Evolutionary conservation across 1,139 yeast genomes (phyloP), one percentile per base, ranked within the genome.

Genomic region (Eremothecium coryli): DNA sequence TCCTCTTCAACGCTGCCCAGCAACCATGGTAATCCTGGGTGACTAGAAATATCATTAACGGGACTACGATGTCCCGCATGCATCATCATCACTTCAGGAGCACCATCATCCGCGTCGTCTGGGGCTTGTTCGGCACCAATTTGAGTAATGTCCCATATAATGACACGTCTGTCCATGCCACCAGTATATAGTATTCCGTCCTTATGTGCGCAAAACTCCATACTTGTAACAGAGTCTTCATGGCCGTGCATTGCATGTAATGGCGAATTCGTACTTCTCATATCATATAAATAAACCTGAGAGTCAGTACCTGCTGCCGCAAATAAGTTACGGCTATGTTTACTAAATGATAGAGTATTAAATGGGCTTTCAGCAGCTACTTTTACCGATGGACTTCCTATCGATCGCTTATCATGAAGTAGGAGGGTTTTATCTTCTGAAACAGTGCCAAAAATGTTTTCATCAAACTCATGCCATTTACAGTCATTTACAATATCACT

Each of bases 61-160:
- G 79, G 69, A 9, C 85, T 80, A 9, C 84, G 78, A 50, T 81
- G 93, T 12, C 93, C 93, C 23, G 90, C 93, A 49, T 82, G 93
- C 76, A 82, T 78, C 86, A 81, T 78, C 48, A 81, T 66, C 24
- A 81, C 58, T 51, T 82, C 93, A 5, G 90, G 86, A 30, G 81
- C 78, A 30, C 90, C 93, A 50, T 82, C 93, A 25, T 79, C 82
- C 43, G 80, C 80, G 50, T 81, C 93, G 42, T 75, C 82, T 41
- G 74, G 82, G n/a, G 65, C 66, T 53, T 80, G 90, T 49, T 81
- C 93, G 45, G 77, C 82, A 2, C 93, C 93, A 21, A 81, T 76
- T 49, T 70, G 76, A 36, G 65, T 62, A 33, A 81, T 60, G 51
- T 81, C 90, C 93, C 93, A 82, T 5, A 81, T 50, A 29, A 81